phyloP scores from a whole-genome alignment of 1,284 basidiomycete genomes.

The Ustilago trichophora region DNA sequence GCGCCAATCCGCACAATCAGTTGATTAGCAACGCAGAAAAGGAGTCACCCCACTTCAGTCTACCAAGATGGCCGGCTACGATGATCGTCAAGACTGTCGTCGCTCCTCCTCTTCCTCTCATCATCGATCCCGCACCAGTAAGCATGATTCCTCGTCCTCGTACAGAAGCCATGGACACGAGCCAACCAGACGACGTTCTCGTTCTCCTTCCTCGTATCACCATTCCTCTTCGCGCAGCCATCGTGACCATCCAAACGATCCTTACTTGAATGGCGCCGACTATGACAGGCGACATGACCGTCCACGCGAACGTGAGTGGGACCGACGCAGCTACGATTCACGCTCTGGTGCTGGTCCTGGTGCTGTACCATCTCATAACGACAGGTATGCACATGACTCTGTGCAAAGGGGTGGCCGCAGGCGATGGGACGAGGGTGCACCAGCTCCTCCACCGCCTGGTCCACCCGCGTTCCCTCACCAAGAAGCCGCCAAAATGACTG shows the following conservation, averaged over 20 bases:
- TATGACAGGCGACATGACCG: constrained; percentile 10
- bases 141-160: constrained; percentile 44
- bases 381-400: not conserved
- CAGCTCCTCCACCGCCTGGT: constrained; percentile 2
- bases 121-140: constrained; percentile 45
- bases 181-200: constrained; percentile 52
- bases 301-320: constrained; percentile 24
- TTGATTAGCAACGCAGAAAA: not conserved
- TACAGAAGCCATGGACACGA: constrained; percentile 37
- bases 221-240: constrained; percentile 40
- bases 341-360: not conserved
- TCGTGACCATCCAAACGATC: constrained; percentile 9
- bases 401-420: constrained; percentile 4
- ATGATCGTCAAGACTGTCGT: constrained; percentile 26
- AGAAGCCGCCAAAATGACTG: not conserved
- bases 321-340: constrained; percentile 18
- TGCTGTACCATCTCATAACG: not conserved
- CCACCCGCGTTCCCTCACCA: not conserved
- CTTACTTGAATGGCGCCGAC: constrained; percentile 5
- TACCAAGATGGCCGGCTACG: constrained; percentile 28
- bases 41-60: too few relatives aligned
- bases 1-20: too few relatives aligned
- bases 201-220: constrained; percentile 45
- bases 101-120: constrained; percentile 24
- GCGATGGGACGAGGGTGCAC: constrained; percentile 31